phyloP scores from a whole-genome alignment of 2,329 filamentous ascomycete species.

The Pyrenophora seminiperda region DNA sequence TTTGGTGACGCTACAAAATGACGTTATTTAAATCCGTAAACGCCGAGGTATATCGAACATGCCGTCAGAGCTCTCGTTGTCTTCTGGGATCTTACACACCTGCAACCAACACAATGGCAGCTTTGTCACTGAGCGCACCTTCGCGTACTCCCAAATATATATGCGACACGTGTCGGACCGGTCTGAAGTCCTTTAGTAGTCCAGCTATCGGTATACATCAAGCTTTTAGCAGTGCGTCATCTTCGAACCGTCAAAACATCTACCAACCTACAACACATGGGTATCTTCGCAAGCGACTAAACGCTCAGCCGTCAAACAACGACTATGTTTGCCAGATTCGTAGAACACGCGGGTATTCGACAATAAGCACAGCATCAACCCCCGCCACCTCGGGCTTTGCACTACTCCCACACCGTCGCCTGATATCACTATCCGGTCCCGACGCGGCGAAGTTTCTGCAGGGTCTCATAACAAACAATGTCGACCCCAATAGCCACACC shows the following conservation, averaged over 20 bases:
- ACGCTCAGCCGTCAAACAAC: no score
- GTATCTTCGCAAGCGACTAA: not conserved
- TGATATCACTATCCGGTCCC: slow-evolving; percentile 78
- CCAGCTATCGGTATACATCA: slow-evolving; percentile 11
- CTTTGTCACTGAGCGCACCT: slow-evolving; percentile 4
- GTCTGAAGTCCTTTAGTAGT: slow-evolving; percentile 3
- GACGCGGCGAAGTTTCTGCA: slow-evolving; percentile 87
- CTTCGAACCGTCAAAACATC: not conserved
- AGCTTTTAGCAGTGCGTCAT: slow-evolving; percentile 18
- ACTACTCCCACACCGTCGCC: slow-evolving; percentile 70
- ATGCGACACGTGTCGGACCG: slow-evolving; percentile 29
- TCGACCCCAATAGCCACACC: slow-evolving; percentile 54
- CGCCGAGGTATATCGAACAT: slow-evolving; percentile 16
- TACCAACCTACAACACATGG: slow-evolving; percentile 37
- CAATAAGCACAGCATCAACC: not conserved
- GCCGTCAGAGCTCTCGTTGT: slow-evolving; percentile 10
- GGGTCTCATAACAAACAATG: slow-evolving; percentile 79
- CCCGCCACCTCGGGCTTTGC: slow-evolving; percentile 53
- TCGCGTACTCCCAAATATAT: slow-evolving; percentile 15
- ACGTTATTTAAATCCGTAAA: slow-evolving; percentile 23
- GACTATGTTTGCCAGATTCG: not conserved
- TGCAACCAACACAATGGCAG: slow-evolving; percentile 17
- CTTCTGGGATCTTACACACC: not conserved
- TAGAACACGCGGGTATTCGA: not conserved
- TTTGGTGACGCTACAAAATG: not conserved